Evolutionary conservation across 2,329 filamentous ascomycete species (phyloP), one percentile per base, ranked within the genome.

Genomic region (Lachnellula occidentalis): DNA sequence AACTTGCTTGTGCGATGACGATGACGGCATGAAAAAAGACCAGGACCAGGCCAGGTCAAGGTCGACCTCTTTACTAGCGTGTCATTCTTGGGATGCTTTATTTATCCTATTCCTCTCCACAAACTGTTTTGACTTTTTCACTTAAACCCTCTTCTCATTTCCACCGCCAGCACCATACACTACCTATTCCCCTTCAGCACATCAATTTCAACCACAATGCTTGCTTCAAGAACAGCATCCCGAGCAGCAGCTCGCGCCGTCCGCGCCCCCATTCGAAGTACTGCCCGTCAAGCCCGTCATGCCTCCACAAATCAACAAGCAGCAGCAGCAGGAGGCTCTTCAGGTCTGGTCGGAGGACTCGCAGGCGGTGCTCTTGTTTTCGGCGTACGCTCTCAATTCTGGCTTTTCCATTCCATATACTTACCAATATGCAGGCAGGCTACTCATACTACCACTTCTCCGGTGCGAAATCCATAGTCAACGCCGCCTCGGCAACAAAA

Each of bases 401-500:
- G 15, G 39, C 39, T 5, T 50, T 8, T 4, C 7, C 8, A n/a
- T 9, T 15, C 22, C n/a, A 22, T 45, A 48, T 43, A 54, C 21
- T 43, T 17, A 43, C 43, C 47, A 36, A 50, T 42, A 45, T 19
- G 24, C 36, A 54, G 65, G 57, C 73, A 6, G 76, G 75, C 34
- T 82, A 80, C 64, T 61, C 67, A 54, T 80, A 74, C 69, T 83
- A 83, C 68, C 70, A 77, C 49, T 76, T 76, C 66, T 80, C 78
- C 4, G 79, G 67, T 47, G 64, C 61, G 17, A 68, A 66, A 45
- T 56, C 74, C 1, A 62, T 78, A 12, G 73, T 81, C 11, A 67
- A 74, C 48, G 74, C 76, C 3, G 73, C 75, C 9, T 76, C 78
- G 51, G 76, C 83, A 51, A 80, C 83, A 2, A 79, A 83, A 66